A percentile compares a stretch with the other conserved stretches of the same genome.
Evolutionary conservation across 192 early-diverging fungal genomes (phyloP).

Genomic region (Chytriomyces hyalinus): DNA sequence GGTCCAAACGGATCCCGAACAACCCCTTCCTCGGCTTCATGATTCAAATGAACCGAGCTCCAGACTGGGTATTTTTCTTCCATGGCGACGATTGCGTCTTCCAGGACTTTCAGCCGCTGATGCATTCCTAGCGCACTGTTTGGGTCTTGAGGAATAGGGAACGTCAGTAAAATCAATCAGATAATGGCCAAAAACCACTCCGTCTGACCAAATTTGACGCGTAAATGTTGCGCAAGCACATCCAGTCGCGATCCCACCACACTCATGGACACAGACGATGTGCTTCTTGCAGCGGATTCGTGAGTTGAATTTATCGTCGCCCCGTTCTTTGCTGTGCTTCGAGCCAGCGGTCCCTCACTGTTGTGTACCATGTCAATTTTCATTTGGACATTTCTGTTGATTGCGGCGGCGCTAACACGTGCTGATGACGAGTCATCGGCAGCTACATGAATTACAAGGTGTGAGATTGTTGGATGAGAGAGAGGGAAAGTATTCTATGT

Average conservation of each 20-base stretch:
- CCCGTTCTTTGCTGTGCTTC: conserved; percentile 40
- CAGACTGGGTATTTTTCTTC: conserved; percentile 79
- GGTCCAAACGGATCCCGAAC: conserved; percentile 26
- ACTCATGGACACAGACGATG: background rate
- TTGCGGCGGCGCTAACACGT: conserved; percentile 69
- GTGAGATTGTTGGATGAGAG: background rate
- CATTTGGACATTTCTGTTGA: conserved; percentile 80
- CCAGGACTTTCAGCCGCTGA: conserved; percentile 71
- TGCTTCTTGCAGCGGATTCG: background rate
- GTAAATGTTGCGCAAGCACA: conserved; percentile 74
- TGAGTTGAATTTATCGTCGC: background rate
- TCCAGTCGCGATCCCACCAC: conserved; percentile 63
- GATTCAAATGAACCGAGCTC: conserved; percentile 71
- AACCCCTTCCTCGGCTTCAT: background rate
- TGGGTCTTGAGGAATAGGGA: conserved; percentile 27
- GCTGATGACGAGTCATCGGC: conserved; percentile 52
- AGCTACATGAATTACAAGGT: background rate
- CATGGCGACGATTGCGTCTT: conserved; percentile 75
- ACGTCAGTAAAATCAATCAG: conserved; percentile 20
- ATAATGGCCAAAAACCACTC: background rate
- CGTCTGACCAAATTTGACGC: conserved; percentile 62
- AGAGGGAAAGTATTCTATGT: background rate
- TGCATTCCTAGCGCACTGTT: conserved; percentile 47
- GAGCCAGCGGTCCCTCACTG: conserved; percentile 64
- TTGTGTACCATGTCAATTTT: conserved; percentile 72